A percentile compares a stretch with the other conserved stretches of the same genome.
These are phyloP conservation scores for Flueggea neowawraea DNA, from an alignment of 441 rosid genomes.

Conservation along the genomic window DNA sequence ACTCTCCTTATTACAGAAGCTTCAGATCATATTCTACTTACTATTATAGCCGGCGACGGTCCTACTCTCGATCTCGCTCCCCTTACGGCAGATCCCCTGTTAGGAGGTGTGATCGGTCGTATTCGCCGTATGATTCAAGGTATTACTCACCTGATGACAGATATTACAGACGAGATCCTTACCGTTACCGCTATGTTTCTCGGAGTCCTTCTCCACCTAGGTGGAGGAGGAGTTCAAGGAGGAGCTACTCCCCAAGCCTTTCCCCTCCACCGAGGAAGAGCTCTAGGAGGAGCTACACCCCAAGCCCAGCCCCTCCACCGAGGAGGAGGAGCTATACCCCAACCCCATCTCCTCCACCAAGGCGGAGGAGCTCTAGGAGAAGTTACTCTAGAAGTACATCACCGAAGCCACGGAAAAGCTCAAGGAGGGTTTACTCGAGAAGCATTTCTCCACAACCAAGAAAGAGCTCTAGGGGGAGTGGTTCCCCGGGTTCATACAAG, in stretches of 20 bases:
- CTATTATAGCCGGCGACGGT: constrained; percentile 25
- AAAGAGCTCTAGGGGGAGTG: constrained; percentile 22
- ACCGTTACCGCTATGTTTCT: constrained; percentile 10
- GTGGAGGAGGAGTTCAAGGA: constrained; percentile 19
- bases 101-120: constrained; percentile 39
- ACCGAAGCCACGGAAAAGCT: constrained; percentile 24
- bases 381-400: constrained; percentile 34
- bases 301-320: constrained; percentile 26
- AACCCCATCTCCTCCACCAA: constrained; percentile 25
- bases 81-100: constrained; percentile 52
- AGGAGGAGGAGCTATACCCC: constrained; percentile 22
- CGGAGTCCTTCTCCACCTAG: constrained; percentile 21
- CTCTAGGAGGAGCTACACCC: constrained; percentile 40
- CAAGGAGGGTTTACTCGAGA: constrained; percentile 38
- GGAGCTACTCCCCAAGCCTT: constrained; percentile 23
- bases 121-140: constrained; percentile 42
- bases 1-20: constrained; percentile 17
- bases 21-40: constrained; percentile 43
- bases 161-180: constrained; percentile 8
- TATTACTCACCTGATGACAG: constrained; percentile 32
- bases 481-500: constrained; percentile 3
- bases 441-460: constrained; percentile 38
- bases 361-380: constrained; percentile 23
- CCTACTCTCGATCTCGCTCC: constrained; percentile 40
- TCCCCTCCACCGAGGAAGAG: constrained; percentile 25